Percentiles rank a stretch among this genome's conserved stretches.
Evolutionary conservation across 1,284 basidiomycete genomes (phyloP).

Genomic region (Leccinum fallax): DNA sequence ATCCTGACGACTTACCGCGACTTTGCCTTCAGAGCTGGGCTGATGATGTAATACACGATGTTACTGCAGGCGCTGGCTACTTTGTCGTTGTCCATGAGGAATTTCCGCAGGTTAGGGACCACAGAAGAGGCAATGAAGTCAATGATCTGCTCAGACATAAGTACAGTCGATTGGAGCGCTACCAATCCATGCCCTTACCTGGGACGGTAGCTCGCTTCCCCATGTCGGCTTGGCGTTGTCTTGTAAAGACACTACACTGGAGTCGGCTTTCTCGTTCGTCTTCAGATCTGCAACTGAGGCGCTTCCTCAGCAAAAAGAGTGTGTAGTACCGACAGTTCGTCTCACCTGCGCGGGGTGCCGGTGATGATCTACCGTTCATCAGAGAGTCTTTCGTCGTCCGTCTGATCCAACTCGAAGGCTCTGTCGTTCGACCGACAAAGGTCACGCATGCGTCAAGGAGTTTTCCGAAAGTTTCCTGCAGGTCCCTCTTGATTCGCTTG

Average conservation of each 20-base stretch:
- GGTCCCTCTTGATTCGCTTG: conserved; percentile 82
- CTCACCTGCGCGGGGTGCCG: conserved; percentile 53
- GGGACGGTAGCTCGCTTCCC: conserved; percentile 50
- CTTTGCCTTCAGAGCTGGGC: conserved; percentile 77
- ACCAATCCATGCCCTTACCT: conserved; percentile 42
- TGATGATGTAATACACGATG: conserved; percentile 85
- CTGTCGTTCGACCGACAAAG: conserved; percentile 74
- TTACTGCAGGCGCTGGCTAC: conserved; percentile 77
- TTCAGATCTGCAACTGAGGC: conserved; percentile 40
- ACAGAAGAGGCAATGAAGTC: conserved; percentile 71
- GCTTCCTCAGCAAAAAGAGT: conserved; percentile 3
- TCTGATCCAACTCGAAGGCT: conserved; percentile 80
- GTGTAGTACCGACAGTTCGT: background rate
- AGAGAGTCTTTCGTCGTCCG: conserved; percentile 63
- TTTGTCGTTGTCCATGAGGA: conserved; percentile 87
- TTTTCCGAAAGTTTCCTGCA: conserved; percentile 90
- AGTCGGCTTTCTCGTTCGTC: conserved; percentile 58
- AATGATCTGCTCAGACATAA: conserved; percentile 56
- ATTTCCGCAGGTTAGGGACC: conserved; percentile 78
- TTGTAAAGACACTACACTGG: conserved; percentile 43
- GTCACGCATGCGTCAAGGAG: conserved; percentile 81
- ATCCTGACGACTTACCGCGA: conserved; percentile 49
- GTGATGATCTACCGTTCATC: conserved; percentile 70
- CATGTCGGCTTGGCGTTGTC: conserved; percentile 48
- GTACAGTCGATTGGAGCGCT: background rate